A percentile compares a stretch with the other conserved stretches of the same genome.
These are phyloP conservation scores for Psilocybe cyanescens DNA, from an alignment of 768 basidiomycete species.

Conservation along the genomic window DNA sequence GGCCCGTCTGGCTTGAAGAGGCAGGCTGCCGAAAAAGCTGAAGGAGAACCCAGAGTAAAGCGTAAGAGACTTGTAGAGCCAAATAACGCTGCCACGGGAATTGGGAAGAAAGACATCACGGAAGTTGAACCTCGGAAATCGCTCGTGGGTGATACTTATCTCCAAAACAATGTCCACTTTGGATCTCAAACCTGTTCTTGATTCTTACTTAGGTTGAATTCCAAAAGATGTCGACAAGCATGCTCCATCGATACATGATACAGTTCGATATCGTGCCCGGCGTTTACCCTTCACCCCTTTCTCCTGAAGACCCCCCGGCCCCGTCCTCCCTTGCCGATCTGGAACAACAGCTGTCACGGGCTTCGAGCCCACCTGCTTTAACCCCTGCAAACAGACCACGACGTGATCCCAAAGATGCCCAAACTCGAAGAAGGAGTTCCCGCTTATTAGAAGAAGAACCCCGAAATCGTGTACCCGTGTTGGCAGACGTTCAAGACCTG, in stretches of 20 bases:
- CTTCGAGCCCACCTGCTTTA: conserved; percentile 52
- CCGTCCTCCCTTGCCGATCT: conserved; percentile 63
- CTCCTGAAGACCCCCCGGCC: conserved; percentile 69
- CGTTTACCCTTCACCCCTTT: conserved; percentile 72
- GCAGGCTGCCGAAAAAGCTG: conserved; percentile 66
- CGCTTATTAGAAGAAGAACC: conserved; percentile 71
- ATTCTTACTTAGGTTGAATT: conserved; percentile 67
- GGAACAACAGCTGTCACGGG: conserved; percentile 45
- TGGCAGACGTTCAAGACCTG: conserved; percentile 72
- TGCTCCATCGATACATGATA: conserved; percentile 72
- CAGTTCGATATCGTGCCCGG: conserved; percentile 74
- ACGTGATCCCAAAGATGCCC: conserved; percentile 63
- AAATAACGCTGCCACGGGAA: conserved; percentile 26
- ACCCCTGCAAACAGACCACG: conserved; percentile 77
- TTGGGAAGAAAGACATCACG: conserved; percentile 35
- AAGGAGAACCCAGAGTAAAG: conserved; percentile 78
- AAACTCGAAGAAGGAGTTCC: conserved; percentile 68
- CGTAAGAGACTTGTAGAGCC: conserved; percentile 65
- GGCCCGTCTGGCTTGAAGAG: conserved; percentile 58
- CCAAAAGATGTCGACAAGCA: conserved; percentile 63
- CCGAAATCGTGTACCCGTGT: conserved; percentile 59
- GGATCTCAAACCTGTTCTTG: background rate
- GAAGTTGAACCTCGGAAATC: conserved; percentile 45
- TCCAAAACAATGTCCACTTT: background rate
- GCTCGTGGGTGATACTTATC: conserved; percentile 38